These are phyloP conservation scores for Rubia yunnanensis DNA, from an alignment of 257 asterid species.

Conservation along the genomic window DNA sequence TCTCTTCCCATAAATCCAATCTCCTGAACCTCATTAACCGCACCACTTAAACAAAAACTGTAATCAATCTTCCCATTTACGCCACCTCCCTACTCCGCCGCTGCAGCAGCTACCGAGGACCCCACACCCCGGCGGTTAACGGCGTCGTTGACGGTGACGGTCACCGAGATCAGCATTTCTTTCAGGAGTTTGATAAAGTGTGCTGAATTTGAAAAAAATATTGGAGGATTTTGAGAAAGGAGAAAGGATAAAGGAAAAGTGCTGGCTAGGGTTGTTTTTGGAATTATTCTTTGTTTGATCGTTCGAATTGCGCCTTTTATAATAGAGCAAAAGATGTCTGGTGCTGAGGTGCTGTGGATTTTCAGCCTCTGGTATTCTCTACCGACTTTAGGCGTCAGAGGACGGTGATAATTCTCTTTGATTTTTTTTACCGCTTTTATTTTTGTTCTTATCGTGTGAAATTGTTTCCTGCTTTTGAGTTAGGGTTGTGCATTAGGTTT, in stretches of 20 bases:
- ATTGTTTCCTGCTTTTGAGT: background rate
- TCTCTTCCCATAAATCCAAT: background rate
- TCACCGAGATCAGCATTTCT: slow-evolving; percentile 18
- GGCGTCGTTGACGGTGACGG: background rate
- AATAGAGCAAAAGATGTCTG: slow-evolving; percentile 26
- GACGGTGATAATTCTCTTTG: slow-evolving; percentile 29
- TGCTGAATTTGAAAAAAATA: background rate
- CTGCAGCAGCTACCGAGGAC: background rate
- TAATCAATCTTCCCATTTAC: slow-evolving; percentile 30
- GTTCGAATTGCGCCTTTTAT: slow-evolving; percentile 5
- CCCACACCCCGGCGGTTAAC: background rate
- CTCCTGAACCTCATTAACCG: background rate
- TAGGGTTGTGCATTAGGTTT: background rate
- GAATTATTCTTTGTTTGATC: slow-evolving; percentile 16
- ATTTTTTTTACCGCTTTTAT: background rate
- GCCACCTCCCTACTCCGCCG: slow-evolving; percentile 20
- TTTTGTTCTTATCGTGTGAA: background rate
- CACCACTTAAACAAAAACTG: background rate
- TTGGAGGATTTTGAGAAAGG: background rate
- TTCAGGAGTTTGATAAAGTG: slow-evolving; percentile 2
- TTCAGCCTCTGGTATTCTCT: slow-evolving; percentile 20
- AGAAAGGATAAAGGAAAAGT: slow-evolving; percentile 7
- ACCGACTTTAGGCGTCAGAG: slow-evolving; percentile 22
- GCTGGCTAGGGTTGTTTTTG: slow-evolving; percentile 10
- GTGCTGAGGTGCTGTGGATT: slow-evolving; percentile 27